A percentile compares a stretch with the other conserved stretches of the same genome.
These are phyloP conservation scores for Neovahlkampfia damariscottae DNA, from an alignment of 78 protist genomes.

Conservation along the genomic window DNA sequence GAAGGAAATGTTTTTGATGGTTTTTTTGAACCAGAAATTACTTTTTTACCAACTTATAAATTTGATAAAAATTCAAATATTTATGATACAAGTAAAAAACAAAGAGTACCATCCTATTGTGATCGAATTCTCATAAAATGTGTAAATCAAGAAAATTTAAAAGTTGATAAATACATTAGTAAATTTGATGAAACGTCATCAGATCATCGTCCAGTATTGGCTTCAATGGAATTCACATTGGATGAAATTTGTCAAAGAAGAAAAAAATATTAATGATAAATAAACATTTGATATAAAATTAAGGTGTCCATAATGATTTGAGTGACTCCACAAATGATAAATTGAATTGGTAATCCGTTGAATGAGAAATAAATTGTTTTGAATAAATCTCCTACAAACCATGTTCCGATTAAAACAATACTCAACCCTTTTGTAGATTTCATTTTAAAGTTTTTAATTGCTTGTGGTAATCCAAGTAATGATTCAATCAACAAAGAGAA, in stretches of 20 bases:
- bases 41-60: constrained; percentile 63
- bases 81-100: constrained; percentile 55
- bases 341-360: constrained; percentile 36
- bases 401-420: constrained; percentile 29
- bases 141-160: constrained; percentile 4
- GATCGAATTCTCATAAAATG: constrained; percentile 38
- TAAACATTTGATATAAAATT: background rate
- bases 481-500: constrained; percentile 38
- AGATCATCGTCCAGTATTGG: no score
- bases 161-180: no score
- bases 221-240: no score
- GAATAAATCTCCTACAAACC: constrained; percentile 47
- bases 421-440: constrained; percentile 39
- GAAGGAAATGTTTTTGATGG: constrained; percentile 5
- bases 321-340: constrained; percentile 38
- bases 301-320: constrained; percentile 38
- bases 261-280: no score
- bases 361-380: constrained; percentile 42
- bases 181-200: no score
- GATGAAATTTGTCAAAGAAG: no score
- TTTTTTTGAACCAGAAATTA: constrained; percentile 6
- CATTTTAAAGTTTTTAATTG: constrained; percentile 34
- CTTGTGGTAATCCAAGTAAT: constrained; percentile 48
- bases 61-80: constrained; percentile 37
- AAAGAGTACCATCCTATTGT: constrained; percentile 59